Base-by-base conservation (phyloP, 2,329 filamentous ascomycete genomes). In the Emericellopsis atlantica region DNA sequence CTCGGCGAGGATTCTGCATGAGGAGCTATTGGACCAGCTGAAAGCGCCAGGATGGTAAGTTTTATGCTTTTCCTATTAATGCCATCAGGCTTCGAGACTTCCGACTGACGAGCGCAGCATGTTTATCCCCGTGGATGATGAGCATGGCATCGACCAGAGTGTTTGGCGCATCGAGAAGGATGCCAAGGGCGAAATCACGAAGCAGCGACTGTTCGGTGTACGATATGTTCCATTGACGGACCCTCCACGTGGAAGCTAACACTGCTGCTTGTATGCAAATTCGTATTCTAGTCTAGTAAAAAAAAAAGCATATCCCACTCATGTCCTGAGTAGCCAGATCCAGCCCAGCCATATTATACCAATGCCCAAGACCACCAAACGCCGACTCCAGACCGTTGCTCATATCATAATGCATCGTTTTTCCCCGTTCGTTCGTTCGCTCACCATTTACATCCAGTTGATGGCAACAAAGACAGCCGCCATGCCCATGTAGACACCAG, bases 151-250 rank as follows among this genome's bases (percentile, higher is more conserved):
- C 31, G 55, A 61, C 40, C 84, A 90, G 61, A 70, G 81, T 53
- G 77, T 90, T 8, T 90, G 79, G 71, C 70, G 77, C 2, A 71
- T 90, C 35, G 77, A 87, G 52, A 90, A 89, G 67, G 74, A 82
- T 50, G 65, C 59, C 31, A 59, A 79, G 5, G 84, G 84, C 2
- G 63, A 60, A 3, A 62, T 89, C 3, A 69, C 59, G 22, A 76
- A 64, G 63, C 70, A 71, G 60, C 78, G 68, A 59, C 51, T 81
- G 46, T 84, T 81, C 57, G 81, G 78, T 0, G 84, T 90, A 34
- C 65, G 76, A 48, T 90, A 90, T 64, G 84, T 90, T 44, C 82
- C 82, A 4, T 60, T 89, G 60, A 86, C 81, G 5, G 81, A 88
- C 63, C 72, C 81, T 18, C 81, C 80, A 14, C 24, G 12, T 12